Conservation (phyloP, 106 monocot genomes). For the Apostasia shenzhenica region DNA sequence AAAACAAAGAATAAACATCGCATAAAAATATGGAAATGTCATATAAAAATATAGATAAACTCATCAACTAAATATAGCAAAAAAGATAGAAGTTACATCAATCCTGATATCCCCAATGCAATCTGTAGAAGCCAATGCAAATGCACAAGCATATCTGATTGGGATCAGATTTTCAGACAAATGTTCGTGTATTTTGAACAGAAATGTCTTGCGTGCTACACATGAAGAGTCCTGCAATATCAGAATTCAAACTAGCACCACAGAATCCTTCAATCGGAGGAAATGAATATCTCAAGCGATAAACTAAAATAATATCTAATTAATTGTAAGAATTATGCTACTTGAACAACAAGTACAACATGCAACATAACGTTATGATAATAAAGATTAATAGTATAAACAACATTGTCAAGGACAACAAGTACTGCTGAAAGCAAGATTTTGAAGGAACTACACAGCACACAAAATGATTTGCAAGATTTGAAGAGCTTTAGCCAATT, state of each 20-base stretch:
- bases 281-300: no score
- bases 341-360: no score
- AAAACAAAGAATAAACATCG: conserved; percentile 5
- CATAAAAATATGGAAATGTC: background rate
- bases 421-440: no score
- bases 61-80: background rate
- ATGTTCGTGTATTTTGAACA: conserved; percentile 56
- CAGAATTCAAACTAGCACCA: background rate
- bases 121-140: conserved; percentile 57
- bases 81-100: conserved; percentile 37
- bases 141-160: conserved; percentile 67
- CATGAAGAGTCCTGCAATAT: conserved; percentile 56
- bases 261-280: no score
- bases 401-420: no score
- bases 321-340: no score
- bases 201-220: conserved; percentile 41
- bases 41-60: conserved; percentile 1
- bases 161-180: conserved; percentile 49
- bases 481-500: no score
- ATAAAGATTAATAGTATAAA: no score
- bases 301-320: no score
- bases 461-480: no score
- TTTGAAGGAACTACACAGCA: no score
- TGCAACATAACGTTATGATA: no score
- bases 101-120: conserved; percentile 37